Evolutionary conservation across 106 monocot species (phyloP).

Genomic region (Cymbidium sinense): DNA sequence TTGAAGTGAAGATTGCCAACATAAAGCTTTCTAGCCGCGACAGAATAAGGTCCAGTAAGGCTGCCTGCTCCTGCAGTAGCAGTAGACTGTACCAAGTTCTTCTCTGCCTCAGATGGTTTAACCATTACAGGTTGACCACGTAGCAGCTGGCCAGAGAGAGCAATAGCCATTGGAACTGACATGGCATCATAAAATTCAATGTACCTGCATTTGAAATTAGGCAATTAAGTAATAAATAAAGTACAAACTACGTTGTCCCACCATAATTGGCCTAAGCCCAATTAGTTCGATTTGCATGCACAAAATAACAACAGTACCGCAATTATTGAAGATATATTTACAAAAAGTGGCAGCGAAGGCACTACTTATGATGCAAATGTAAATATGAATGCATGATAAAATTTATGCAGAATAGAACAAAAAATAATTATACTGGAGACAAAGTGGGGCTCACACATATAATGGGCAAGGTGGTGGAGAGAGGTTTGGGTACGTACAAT

Average conservation of each 20-base stretch:
- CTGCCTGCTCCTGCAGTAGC: slow-evolving; percentile 35
- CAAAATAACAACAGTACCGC: neutral
- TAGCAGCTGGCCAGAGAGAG: slow-evolving; percentile 79
- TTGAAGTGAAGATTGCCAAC: slow-evolving; percentile 89
- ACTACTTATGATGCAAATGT: neutral
- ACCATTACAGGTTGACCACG: slow-evolving; percentile 90
- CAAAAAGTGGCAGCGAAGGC: too few species aligned
- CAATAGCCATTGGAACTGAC: slow-evolving; percentile 98
- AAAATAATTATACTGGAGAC: neutral
- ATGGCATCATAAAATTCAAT: slow-evolving; percentile 95
- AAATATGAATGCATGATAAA: neutral
- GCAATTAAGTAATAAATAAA: neutral
- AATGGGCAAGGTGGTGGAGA: neutral
- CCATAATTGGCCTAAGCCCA: neutral
- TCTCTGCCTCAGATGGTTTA: slow-evolving; percentile 96
- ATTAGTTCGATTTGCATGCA: neutral
- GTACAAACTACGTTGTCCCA: neutral
- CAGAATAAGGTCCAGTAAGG: slow-evolving; percentile 48
- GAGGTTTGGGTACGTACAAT: neutral
- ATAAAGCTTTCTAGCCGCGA: slow-evolving; percentile 79
- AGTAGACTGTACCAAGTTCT: slow-evolving; percentile 83
- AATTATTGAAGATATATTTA: too few species aligned
- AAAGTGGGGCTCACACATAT: neutral
- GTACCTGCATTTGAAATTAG: slow-evolving; percentile 46
- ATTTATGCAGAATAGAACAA: neutral